Percentiles rank a stretch among this genome's conserved stretches.
These are phyloP conservation scores for Trifolium fragiferum DNA, from an alignment of 306 rosid species.

Conservation along the genomic window DNA sequence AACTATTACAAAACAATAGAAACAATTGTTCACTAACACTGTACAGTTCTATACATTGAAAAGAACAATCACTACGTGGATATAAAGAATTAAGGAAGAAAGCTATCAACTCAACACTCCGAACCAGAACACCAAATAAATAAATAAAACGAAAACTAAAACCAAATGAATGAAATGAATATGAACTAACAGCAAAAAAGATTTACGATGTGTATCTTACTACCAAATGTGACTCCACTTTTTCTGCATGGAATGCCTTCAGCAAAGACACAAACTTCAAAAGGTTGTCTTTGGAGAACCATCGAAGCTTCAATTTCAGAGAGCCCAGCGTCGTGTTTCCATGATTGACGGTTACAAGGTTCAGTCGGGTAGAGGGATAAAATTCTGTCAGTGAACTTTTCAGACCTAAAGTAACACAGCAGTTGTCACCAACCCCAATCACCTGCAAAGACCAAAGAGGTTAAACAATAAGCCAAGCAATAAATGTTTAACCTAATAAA, in stretches of 20 bases:
- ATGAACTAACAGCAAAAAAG: conserved; percentile 41
- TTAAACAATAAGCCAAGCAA: conserved; percentile 34
- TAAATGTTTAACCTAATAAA: conserved; percentile 1
- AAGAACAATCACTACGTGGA: conserved; percentile 41
- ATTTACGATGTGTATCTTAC: conserved; percentile 61
- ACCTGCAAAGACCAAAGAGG: conserved; percentile 54
- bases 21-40: conserved; percentile 19
- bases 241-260: conserved; percentile 78
- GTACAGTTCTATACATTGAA: conserved; percentile 63
- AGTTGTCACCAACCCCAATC: conserved; percentile 55
- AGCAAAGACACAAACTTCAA: conserved; percentile 72
- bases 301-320: conserved; percentile 67
- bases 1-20: not conserved
- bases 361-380: conserved; percentile 43
- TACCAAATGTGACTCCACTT: conserved; percentile 50
- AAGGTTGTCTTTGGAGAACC: conserved; percentile 68
- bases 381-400: conserved; percentile 49
- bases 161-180: conserved; percentile 77
- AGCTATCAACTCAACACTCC: conserved; percentile 45
- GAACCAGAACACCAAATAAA: conserved; percentile 41
- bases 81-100: conserved; percentile 52
- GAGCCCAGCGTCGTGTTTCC: conserved; percentile 44
- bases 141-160: conserved; percentile 33
- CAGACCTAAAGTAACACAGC: conserved; percentile 61
- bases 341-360: conserved; percentile 39